Base-by-base conservation (phyloP, 768 basidiomycete species). In the Coprinopsis sp. region DNA sequence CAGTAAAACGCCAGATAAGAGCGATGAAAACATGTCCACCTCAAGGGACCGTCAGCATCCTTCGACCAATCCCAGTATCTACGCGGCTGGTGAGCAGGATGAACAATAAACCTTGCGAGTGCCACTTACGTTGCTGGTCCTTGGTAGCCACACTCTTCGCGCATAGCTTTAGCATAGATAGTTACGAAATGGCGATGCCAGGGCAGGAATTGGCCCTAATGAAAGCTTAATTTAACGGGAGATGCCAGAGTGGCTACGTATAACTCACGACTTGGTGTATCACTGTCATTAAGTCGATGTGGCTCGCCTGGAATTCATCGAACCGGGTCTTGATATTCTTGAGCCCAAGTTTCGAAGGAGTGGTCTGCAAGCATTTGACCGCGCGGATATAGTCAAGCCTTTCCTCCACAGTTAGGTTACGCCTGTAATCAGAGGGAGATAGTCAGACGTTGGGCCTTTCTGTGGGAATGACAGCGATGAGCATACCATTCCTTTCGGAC, bases 131-230 rank as follows among this genome's bases (percentile, higher is more conserved):
- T 58, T 16, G 54, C 53, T 1, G 62, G 57, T 23, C 58, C 58
- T 10, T 13, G 49, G 45, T 57, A 61, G 14, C 54, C 55, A 44
- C 62, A 63, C 30, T 58, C 57, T 2, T 55, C 48, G 13, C 60
- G 44, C 22, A 63, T 41, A 2, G 51, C 52, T 33, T 54, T 46
- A 25, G 59, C 58, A 33, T 61, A 61, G 7, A 56, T 30, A 21
- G 49, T 53, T 3, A 48, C 49, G 38, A 53, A 55, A 40, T 54
- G 56, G 3, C 59, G 49, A 36, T 63, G 61, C 59, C 59, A 63
- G 7, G 61, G 53, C 13, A 58, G 48, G 46, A 63, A 63, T 27
- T 63, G 56, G 2, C 59, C 58, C 57, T 60, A 33, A 4, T 4
- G 7, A 18, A 43, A 22, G 28, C 10, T 13, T 21, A 37, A 10